A percentile compares a stretch with the other conserved stretches of the same genome.
phyloP scores from a whole-genome alignment of 2,329 filamentous ascomycete species.

The Lachnellula cervina region DNA sequence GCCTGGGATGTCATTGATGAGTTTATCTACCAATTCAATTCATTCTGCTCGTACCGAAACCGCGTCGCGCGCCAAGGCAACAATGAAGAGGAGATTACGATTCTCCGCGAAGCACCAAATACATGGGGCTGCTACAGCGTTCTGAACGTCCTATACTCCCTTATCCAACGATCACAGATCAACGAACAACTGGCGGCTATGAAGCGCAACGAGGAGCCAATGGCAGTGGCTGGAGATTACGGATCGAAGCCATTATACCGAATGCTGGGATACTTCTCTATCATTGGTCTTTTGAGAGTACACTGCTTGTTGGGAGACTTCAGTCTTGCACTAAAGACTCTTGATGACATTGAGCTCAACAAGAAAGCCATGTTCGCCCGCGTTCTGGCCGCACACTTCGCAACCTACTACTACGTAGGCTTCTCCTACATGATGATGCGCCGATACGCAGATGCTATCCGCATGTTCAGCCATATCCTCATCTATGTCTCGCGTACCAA shows the following conservation, averaged over 20 bases:
- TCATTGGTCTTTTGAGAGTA: conserved; percentile 92
- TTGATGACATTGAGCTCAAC: conserved; percentile 99
- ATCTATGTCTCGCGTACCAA: conserved; percentile 98
- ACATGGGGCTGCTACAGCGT: conserved; percentile 99
- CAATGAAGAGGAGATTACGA: conserved; percentile 87
- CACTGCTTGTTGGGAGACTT: conserved; percentile 97
- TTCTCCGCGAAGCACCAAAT: conserved; percentile 94
- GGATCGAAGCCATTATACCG: conserved; percentile 90
- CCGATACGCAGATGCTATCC: conserved; percentile 97
- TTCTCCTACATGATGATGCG: conserved; percentile 99
- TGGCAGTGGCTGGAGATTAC: conserved; percentile 88
- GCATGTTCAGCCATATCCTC: conserved; percentile 99
- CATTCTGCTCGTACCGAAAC: conserved; percentile 95
- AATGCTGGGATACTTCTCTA: conserved; percentile 99
- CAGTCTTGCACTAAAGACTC: conserved; percentile 94
- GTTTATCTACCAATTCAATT: conserved; percentile 99
- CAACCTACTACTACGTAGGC: conserved; percentile 99
- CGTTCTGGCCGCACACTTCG: conserved; percentile 99
- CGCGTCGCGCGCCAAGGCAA: conserved; percentile 76
- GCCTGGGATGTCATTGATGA: conserved; percentile 99
- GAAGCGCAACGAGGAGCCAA: conserved; percentile 88
- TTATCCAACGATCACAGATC: conserved; percentile 97
- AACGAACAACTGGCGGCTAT: conserved; percentile 93
- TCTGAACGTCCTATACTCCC: conserved; percentile 97
- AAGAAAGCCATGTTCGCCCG: conserved; percentile 99